Percentiles rank a stretch among this genome's conserved stretches.
Conservation (phyloP, 2,329 filamentous ascomycete species). For the Diaporthe batatas region DNA sequence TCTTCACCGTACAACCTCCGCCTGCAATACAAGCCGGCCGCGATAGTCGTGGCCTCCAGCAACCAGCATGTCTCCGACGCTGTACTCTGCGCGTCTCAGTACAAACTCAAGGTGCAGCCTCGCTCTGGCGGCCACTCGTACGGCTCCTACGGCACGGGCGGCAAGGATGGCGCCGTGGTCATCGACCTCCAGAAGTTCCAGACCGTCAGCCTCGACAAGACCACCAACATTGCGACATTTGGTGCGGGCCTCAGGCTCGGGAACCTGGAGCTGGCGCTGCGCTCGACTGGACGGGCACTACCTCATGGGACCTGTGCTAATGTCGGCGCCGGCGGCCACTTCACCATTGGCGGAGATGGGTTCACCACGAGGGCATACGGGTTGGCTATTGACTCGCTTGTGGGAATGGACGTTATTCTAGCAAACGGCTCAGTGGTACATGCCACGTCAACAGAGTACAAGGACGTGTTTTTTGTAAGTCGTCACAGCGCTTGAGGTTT, state of each 20-base stretch:
- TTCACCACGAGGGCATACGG: conserved; percentile 62
- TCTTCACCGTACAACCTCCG: conserved; percentile 49
- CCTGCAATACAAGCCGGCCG: conserved; percentile 49
- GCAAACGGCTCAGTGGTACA: conserved; percentile 47
- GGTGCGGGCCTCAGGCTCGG: conserved; percentile 59
- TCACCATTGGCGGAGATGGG: conserved; percentile 61
- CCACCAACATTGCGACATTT: conserved; percentile 52
- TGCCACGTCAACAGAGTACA: conserved; percentile 42
- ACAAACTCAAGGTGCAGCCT: conserved; percentile 62
- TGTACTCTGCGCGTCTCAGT: conserved; percentile 58
- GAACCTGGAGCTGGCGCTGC: conserved; percentile 55
- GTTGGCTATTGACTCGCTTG: conserved; percentile 63
- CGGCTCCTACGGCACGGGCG: conserved; percentile 61
- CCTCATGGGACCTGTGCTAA: conserved; percentile 60
- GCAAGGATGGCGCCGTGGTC: conserved; percentile 56
- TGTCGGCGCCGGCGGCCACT: conserved; percentile 61
- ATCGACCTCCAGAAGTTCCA: conserved; percentile 57
- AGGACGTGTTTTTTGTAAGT: conserved; percentile 49
- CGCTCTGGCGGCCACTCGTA: conserved; percentile 68
- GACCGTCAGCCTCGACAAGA: conserved; percentile 49
- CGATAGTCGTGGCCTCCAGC: conserved; percentile 51
- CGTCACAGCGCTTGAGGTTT: too few relatives aligned
- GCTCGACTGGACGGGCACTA: conserved; percentile 52
- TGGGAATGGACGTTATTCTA: conserved; percentile 62
- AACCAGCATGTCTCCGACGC: conserved; percentile 58